These are phyloP conservation scores for Trichothecium roseum DNA, from an alignment of 2,329 filamentous ascomycete genomes.

Conservation along the genomic window DNA sequence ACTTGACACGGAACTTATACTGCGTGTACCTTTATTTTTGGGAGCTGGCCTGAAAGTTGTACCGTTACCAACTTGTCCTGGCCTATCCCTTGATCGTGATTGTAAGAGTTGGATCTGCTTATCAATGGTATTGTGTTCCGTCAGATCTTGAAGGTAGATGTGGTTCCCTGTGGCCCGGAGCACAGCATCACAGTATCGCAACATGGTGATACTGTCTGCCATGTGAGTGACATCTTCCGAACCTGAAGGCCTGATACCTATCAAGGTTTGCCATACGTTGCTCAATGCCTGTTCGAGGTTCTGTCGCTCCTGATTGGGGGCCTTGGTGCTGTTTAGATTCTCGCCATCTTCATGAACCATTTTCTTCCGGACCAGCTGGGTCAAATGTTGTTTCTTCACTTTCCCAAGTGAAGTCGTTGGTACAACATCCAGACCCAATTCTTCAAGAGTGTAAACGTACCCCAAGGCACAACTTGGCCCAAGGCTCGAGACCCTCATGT, in stretches of 20 bases:
- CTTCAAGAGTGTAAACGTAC: slow-evolving; percentile 27
- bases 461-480: slow-evolving; percentile 29
- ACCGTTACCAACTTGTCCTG: no score
- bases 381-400: slow-evolving; percentile 28
- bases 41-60: no score
- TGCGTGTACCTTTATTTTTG: no score
- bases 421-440: slow-evolving; percentile 25
- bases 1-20: no score
- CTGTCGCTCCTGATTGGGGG: slow-evolving; percentile 2
- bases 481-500: slow-evolving; percentile 16
- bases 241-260: slow-evolving; percentile 13
- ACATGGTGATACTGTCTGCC: slow-evolving; percentile 25
- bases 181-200: slow-evolving; percentile 24
- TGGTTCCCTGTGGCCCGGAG: slow-evolving; percentile 14
- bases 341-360: background rate
- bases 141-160: slow-evolving; percentile 24
- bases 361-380: slow-evolving; percentile 8
- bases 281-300: slow-evolving; percentile 6
- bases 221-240: slow-evolving; percentile 16
- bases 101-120: slow-evolving; percentile 19
- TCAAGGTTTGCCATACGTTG: slow-evolving; percentile 18
- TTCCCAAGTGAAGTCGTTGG: slow-evolving; percentile 34
- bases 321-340: no score
- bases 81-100: background rate
- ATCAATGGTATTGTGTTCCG: slow-evolving; percentile 17